These are phyloP conservation scores for Thalassiosira livingstoniorum DNA, from an alignment of 352 stramenopile species.

Conservation along the genomic window DNA sequence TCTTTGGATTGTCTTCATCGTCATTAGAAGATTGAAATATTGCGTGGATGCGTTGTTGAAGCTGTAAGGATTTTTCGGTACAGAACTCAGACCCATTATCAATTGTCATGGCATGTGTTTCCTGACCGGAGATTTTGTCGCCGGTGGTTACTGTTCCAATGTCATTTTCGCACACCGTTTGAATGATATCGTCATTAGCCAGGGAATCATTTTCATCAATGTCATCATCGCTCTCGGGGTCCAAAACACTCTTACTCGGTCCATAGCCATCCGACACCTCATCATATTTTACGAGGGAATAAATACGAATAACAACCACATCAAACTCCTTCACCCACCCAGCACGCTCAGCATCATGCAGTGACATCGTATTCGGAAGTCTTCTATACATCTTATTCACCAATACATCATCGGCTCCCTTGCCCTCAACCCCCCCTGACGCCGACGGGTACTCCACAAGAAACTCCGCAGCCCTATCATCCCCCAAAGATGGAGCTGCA, in stretches of 20 bases:
- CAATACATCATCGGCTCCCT: not conserved
- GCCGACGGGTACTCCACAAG: constrained; percentile 31
- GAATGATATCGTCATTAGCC: constrained; percentile 2
- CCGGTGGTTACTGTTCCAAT: too few species aligned
- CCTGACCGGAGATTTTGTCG: too few species aligned
- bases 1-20: constrained; percentile 4
- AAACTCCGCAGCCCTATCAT: constrained; percentile 53
- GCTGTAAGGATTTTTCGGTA: too few species aligned
- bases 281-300: not conserved
- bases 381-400: constrained; percentile 40
- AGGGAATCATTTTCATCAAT: constrained; percentile 5
- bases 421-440: not conserved
- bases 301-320: constrained; percentile 64
- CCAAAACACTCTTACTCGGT: constrained; percentile 43
- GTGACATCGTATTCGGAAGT: constrained; percentile 70
- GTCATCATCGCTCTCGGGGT: constrained; percentile 43
- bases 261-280: constrained; percentile 9
- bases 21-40: constrained; percentile 24
- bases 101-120: too few species aligned
- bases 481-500: constrained; percentile 36
- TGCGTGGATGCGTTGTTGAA: constrained; percentile 39
- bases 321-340: constrained; percentile 65
- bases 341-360: constrained; percentile 68
- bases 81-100: too few species aligned
- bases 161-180: constrained; percentile 8